Evolutionary conservation across 2,329 filamentous ascomycete genomes (phyloP), one percentile per base, ranked within the genome.

Genomic region (Penicillium hesseltinei): DNA sequence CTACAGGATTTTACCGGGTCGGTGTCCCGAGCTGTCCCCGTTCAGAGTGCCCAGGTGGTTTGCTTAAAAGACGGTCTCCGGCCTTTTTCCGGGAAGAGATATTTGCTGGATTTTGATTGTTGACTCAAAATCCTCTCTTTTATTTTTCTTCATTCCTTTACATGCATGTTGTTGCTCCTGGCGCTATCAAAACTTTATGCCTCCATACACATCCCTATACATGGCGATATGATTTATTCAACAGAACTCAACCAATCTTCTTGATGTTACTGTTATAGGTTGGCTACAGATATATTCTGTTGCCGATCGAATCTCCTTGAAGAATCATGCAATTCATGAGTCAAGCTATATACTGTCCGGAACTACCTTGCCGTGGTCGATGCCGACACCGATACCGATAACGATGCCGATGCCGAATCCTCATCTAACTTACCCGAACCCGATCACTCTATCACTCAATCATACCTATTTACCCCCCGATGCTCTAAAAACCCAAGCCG

Each of bases 1-100:
- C 54, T 52, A 50, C 48, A 51, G 54, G 36, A 54, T 42, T 51
- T 36, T 51, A 53, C 53, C 62, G 61, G 62, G 49, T 51, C 48
- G 38, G 47, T 13, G 43, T 47, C 49, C 56, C 55, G 59, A 54
- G 35, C 36, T 57, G 39, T 58, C n/a, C 55, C 58, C 60, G 51
- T 29, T 52, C 49, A 42, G 44, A 38, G 31, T n/a, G n/a, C n/a
- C n/a, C n/a, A n/a, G n/a, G n/a, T 59, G 38, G 25, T 53, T 40
- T 53, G 35, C 21, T 42, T 35, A 21, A 56, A 53, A 48, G 29
- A 47, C 17, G 31, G 19, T 33, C 49, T 54, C 46, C 50, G 56
- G 54, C 53, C 54, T 52, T 39, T 11, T 63, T 61, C 55, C 35
- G 27, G 3, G 9, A 13, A 17, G 13, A 8, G 5, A 8, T 42